Evolutionary conservation across 176 grass and related monocot genomes (phyloP).

Genomic region (Canna indica): DNA sequence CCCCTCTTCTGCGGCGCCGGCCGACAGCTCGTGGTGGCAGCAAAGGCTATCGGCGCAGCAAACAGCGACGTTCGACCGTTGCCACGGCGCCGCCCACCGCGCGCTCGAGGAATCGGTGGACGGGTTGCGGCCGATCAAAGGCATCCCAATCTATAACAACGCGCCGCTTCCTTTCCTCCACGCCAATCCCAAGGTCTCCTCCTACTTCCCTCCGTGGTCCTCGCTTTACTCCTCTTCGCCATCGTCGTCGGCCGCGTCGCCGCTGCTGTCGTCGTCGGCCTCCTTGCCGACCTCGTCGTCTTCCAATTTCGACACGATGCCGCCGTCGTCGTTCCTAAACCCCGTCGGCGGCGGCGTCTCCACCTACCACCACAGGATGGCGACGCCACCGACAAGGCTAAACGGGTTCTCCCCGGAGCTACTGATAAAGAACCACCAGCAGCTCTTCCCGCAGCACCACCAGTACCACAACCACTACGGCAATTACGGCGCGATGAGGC

Average conservation of each 20-base stretch:
- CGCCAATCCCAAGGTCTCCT: slow-evolving; percentile 28
- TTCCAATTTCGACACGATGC: too few species aligned
- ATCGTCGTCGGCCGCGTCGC: slow-evolving; percentile 11
- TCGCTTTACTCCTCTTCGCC: slow-evolving; percentile 26
- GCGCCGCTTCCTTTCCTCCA: slow-evolving; percentile 49
- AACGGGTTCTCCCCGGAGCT: slow-evolving; percentile 77
- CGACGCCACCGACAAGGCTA: slow-evolving; percentile 44
- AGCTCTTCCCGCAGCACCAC: slow-evolving; percentile 1
- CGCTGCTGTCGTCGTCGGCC: slow-evolving; percentile 16
- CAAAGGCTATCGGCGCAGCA: neutral
- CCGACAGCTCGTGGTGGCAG: slow-evolving; percentile 35
- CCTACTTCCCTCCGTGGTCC: slow-evolving; percentile 12
- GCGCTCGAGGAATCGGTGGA: neutral
- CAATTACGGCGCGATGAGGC: slow-evolving; percentile 42
- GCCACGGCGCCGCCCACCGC: neutral
- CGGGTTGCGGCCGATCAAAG: slow-evolving; percentile 40
- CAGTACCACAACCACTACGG: slow-evolving; percentile 36
- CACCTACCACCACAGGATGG: slow-evolving; percentile 59
- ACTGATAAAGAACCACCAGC: slow-evolving; percentile 24
- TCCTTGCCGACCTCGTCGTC: too few species aligned
- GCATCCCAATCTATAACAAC: slow-evolving; percentile 78
- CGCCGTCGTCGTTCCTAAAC: slow-evolving; percentile 39
- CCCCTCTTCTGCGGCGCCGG: slow-evolving; percentile 29
- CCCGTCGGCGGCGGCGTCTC: slow-evolving; percentile 14
- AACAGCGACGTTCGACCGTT: slow-evolving; percentile 17